Percentiles rank a stretch among this genome's conserved stretches.
phyloP scores from a whole-genome alignment of 192 early-diverging fungal genomes.

The Coemansia aciculifera region DNA sequence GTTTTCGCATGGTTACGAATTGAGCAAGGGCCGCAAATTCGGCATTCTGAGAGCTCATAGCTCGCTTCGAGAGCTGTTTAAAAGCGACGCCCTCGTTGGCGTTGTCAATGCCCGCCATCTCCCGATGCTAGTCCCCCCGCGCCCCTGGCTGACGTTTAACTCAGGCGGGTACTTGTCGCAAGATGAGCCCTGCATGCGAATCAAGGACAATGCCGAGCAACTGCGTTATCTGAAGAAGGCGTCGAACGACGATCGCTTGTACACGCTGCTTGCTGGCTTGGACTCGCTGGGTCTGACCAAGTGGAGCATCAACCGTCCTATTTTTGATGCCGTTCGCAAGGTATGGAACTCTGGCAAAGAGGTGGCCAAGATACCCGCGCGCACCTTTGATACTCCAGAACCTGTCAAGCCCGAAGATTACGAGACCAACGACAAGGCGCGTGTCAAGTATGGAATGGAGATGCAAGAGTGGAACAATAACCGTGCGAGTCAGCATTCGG shows the following conservation, averaged over 20 bases:
- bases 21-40: constrained; percentile 62
- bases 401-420: constrained; percentile 64
- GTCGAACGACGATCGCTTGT: constrained; percentile 71
- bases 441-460: constrained; percentile 57
- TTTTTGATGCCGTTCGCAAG: constrained; percentile 76
- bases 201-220: constrained; percentile 69
- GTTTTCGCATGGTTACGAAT: constrained; percentile 71
- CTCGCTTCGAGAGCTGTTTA: constrained; percentile 68
- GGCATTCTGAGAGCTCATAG: constrained; percentile 75
- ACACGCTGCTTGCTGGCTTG: constrained; percentile 69
- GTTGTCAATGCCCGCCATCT: constrained; percentile 73
- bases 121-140: constrained; percentile 92
- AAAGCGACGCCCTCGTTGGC: constrained; percentile 58
- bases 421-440: constrained; percentile 61
- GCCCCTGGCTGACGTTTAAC: constrained; percentile 84
- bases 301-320: constrained; percentile 84
- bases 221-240: constrained; percentile 76
- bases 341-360: constrained; percentile 85
- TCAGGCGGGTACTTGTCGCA: constrained; percentile 84
- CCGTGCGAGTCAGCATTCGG: constrained; percentile 76
- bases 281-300: constrained; percentile 85
- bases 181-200: constrained; percentile 73
- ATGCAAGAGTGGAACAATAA: constrained; percentile 61
- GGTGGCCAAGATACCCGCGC: constrained; percentile 74
- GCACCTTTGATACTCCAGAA: constrained; percentile 46